These are phyloP conservation scores for Brasilioporus rufonigricans DNA, from an alignment of 768 basidiomycete genomes.

Conservation along the genomic window DNA sequence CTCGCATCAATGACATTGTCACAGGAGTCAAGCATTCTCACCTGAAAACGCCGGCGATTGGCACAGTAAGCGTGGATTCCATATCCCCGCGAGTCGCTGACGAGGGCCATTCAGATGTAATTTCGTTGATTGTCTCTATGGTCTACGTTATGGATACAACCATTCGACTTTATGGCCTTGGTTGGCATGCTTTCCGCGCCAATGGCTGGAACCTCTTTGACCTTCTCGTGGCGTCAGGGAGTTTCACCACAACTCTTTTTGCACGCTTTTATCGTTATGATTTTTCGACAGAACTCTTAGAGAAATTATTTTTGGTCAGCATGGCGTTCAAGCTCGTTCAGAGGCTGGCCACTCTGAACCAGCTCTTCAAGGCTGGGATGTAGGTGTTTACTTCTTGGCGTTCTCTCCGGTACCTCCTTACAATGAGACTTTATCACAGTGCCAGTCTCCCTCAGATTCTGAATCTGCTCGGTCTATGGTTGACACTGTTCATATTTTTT, in stretches of 20 bases:
- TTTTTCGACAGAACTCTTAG: conserved; percentile 63
- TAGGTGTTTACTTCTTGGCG: conserved; percentile 43
- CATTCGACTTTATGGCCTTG: conserved; percentile 81
- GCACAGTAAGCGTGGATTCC: conserved; percentile 49
- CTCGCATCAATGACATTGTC: not conserved
- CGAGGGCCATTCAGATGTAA: conserved; percentile 48
- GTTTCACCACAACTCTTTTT: conserved; percentile 77
- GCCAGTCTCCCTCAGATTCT: conserved; percentile 84
- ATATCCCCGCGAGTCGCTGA: conserved; percentile 9
- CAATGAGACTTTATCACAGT: conserved; percentile 36
- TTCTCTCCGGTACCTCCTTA: not conserved
- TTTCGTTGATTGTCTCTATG: conserved; percentile 72
- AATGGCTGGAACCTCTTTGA: conserved; percentile 97
- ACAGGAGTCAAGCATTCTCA: conserved; percentile 79
- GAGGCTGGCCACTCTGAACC: conserved; percentile 81
- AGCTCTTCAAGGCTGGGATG: conserved; percentile 95
- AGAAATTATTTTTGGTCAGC: conserved; percentile 89
- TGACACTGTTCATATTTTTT: conserved; percentile 88
- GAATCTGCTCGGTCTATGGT: conserved; percentile 83
- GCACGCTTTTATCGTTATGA: conserved; percentile 53
- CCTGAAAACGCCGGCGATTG: conserved; percentile 50
- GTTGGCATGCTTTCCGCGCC: conserved; percentile 75
- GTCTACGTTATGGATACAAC: conserved; percentile 75
- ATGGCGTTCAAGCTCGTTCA: conserved; percentile 95
- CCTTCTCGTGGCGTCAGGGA: conserved; percentile 73